phyloP scores from a whole-genome alignment of 2,329 filamentous ascomycete genomes.

The Hymenoscyphus albidus region DNA sequence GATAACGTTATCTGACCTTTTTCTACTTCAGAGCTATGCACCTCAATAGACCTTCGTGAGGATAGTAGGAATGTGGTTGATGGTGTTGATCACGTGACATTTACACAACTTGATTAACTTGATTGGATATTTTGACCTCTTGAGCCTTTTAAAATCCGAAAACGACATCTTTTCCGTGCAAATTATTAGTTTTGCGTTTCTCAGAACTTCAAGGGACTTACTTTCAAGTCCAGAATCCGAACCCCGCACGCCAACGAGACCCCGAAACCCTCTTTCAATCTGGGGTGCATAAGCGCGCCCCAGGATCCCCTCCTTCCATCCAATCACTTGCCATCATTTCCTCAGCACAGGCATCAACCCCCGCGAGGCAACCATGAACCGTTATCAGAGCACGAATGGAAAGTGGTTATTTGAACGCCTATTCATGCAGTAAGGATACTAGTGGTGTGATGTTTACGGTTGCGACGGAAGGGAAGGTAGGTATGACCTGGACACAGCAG shows the following conservation, averaged over 20 bases:
- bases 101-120: no score
- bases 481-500: not conserved
- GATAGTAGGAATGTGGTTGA: no score
- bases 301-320: not conserved
- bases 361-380: not conserved
- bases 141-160: no score
- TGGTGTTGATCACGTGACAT: no score
- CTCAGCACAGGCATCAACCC: constrained; percentile 1
- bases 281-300: constrained; percentile 5
- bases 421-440: not conserved
- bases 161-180: not conserved
- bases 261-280: not conserved
- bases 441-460: constrained; percentile 1
- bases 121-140: no score
- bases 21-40: no score
- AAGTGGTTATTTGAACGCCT: not conserved
- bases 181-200: no score
- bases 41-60: no score
- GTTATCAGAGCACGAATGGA: not conserved
- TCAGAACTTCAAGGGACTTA: no score
- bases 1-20: no score
- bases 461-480: not conserved
- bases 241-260: not conserved
- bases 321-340: not conserved
- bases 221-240: constrained; percentile 3